Percentiles rank a stretch among this genome's conserved stretches.
Evolutionary conservation across 2,329 filamentous ascomycete genomes (phyloP).

Genomic region (Verticillium longisporum): DNA sequence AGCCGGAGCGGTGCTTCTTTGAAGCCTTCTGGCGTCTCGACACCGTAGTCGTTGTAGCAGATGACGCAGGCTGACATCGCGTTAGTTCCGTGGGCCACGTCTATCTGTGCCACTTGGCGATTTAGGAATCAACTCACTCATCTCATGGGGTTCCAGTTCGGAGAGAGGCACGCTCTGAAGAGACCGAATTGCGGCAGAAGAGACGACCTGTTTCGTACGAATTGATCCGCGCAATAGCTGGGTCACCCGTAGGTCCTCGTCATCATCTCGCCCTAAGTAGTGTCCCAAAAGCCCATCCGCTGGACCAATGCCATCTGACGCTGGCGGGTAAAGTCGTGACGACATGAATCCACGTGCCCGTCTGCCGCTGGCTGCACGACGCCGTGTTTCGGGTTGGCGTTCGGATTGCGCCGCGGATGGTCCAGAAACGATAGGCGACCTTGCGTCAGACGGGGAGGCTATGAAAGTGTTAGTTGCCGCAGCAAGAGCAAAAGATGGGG

Average conservation of each 20-base stretch:
- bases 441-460: not conserved
- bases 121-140: slow-evolving; percentile 29
- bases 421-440: not conserved
- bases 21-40: slow-evolving; percentile 49
- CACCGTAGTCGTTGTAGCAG: slow-evolving; percentile 57
- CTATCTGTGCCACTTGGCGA: not conserved
- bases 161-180: slow-evolving; percentile 38
- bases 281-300: not conserved
- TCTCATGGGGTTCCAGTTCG: slow-evolving; percentile 37
- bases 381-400: slow-evolving; percentile 1
- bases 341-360: not conserved
- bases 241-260: slow-evolving; percentile 25
- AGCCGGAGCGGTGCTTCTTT: slow-evolving; percentile 50
- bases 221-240: slow-evolving; percentile 40
- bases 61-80: slow-evolving; percentile 47
- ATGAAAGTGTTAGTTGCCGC: not conserved
- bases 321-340: not conserved
- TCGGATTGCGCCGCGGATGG: not conserved
- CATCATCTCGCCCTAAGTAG: not conserved
- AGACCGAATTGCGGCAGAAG: slow-evolving; percentile 36
- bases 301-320: not conserved
- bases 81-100: slow-evolving; percentile 1
- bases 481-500: not conserved
- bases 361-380: not conserved
- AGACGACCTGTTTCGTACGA: slow-evolving; percentile 38